Base-by-base conservation (phyloP, 768 basidiomycete species). In the Amanita muscaria region DNA sequence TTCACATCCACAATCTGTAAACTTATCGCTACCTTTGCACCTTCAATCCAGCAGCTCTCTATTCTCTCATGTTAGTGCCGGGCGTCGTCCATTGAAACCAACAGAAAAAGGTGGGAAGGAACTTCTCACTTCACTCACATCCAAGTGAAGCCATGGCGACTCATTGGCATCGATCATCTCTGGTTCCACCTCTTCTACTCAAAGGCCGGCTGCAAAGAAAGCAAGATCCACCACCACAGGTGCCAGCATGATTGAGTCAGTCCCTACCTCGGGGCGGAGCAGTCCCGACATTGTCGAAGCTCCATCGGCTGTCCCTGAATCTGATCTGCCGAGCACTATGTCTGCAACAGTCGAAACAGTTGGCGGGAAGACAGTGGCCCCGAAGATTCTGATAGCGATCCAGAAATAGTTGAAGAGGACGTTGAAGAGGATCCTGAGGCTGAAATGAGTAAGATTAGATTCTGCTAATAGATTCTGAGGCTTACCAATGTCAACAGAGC, bases 11-110 rank as follows among this genome's bases (percentile, higher is more conserved):
- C 18, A 18, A 36, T 36, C 35, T 19, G 35, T 36, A 36, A 36
- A 36, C 35, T 36, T 36, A 36, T 36, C 15, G 18, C 35, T 19
- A 36, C 35, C 35, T 36, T 36, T 36, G 35, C 35, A 36, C 18
- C 35, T 36, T 36, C 18, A n/a, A 36, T 36, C 35, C 35, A 36
- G 35, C 35, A 36, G 35, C 35, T 36, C 35, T 15, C 35, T 36
- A 10, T 36, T 36, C 35, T 33, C 35, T 36, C 35, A 36, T 36
- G 35, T 36, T 36, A 36, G 32, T 33, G 32, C 32, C 32, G 10
- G 32, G 32, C 32, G 32, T 33, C 32, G 32, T 33, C 32, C 32
- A 16, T 33, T 33, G 32, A 33, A 33, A 33, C 32, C 10, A 16
- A 33, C 32, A 33, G 32, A 33, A 33, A 33, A 33, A 33, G 32